Percentiles rank a stretch among this genome's conserved stretches.
Conservation (phyloP, 2,329 filamentous ascomycete genomes). For the Metarhizium brunneum region DNA sequence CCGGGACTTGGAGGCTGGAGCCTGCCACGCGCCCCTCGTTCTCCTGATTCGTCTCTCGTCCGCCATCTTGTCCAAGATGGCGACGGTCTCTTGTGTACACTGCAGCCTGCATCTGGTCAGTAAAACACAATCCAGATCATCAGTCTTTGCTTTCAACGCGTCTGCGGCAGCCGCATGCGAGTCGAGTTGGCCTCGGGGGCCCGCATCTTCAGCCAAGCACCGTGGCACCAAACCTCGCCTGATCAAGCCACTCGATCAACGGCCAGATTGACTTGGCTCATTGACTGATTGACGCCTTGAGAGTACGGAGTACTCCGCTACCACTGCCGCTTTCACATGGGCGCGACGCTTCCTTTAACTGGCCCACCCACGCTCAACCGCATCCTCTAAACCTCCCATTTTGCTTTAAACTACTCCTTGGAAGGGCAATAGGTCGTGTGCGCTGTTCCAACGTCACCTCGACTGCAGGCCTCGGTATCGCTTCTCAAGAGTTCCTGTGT, state of each 20-base stretch:
- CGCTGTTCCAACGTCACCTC: slow-evolving; percentile 13
- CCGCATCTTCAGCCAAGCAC: too few species aligned
- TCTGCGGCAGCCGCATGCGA: too few species aligned
- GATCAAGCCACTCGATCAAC: too few species aligned
- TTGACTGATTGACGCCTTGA: neutral
- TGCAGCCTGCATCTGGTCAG: too few species aligned
- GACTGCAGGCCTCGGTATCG: neutral
- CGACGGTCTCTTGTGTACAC: too few species aligned
- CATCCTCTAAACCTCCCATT: slow-evolving; percentile 15
- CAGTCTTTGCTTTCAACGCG: too few species aligned
- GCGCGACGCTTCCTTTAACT: slow-evolving; percentile 17
- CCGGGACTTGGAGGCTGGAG: too few species aligned
- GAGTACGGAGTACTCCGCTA: too few species aligned
- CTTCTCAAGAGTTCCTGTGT: neutral
- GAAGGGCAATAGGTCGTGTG: slow-evolving; percentile 32
- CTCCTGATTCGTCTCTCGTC: neutral
- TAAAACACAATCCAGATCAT: neutral
- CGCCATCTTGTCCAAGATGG: too few species aligned
- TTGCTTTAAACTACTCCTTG: slow-evolving; percentile 11
- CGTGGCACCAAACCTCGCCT: too few species aligned
- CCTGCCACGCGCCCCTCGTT: neutral
- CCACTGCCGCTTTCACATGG: slow-evolving; percentile 17
- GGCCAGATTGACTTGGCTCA: too few species aligned
- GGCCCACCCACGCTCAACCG: slow-evolving; percentile 15
- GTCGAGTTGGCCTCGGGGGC: too few species aligned